Base-by-base conservation (phyloP, 2,329 filamentous ascomycete species). In the Monosporascus ibericus region DNA sequence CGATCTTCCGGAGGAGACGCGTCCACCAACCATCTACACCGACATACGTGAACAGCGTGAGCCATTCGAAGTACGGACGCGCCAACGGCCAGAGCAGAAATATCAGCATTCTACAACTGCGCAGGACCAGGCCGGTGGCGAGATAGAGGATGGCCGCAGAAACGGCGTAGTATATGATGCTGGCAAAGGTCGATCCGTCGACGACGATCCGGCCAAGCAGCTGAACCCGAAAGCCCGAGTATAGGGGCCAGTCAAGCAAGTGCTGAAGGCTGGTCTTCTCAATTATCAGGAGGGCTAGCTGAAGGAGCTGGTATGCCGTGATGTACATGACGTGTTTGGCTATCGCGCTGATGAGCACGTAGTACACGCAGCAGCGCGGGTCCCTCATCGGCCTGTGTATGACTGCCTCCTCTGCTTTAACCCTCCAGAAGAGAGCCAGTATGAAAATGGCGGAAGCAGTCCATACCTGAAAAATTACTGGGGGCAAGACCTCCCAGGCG, bases 231-330 rank as follows among this genome's bases (percentile, higher is more conserved):
- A 27, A 18, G 5, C n/a, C 17, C 9, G n/a, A 30, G 22, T 17
- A 27, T 7, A 30, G 11, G n/a, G 11, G 14, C 22, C 14, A n/a
- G 7, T 46, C 22, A 6, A n/a, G 42, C 24, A 22, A 42, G 18
- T 8, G 18, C 9, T 42, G 39, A 20, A 18, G 6, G 22, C 5
- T 14, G 18, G 18, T 46, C 8, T n/a, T 46, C 14, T 15, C 22
- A 6, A 46, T 8, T 27, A 30, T 42, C 11, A 44, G 40, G 14
- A 60, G 40, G 22, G 46, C 44, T n/a, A 53, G 36, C 25, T 52
- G 59, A 22, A 55, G 50, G 2, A 63, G 11, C 34, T 66, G 64
- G 46, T 66, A 64, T 1, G 58, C 58, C 17, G 62, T 66, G 24
- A 60, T 61, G 39, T 62, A 53, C 7, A 65, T 3, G 4, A 65